These are phyloP conservation scores for Boletus rubescentipes DNA, from an alignment of 768 basidiomycete species.

Conservation along the genomic window DNA sequence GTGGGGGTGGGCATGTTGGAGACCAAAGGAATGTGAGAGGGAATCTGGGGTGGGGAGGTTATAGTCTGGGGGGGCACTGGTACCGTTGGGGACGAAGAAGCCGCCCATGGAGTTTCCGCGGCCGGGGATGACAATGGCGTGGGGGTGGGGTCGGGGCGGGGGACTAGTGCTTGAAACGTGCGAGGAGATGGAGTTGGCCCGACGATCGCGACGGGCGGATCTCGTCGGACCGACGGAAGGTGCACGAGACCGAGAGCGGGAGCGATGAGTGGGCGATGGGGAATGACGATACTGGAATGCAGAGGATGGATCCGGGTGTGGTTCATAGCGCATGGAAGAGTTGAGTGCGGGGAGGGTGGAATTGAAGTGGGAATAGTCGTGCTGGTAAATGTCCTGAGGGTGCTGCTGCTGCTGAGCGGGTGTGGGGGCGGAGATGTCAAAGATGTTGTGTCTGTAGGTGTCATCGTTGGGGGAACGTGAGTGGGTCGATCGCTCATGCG, in stretches of 20 bases:
- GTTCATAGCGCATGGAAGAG: slow-evolving; percentile 51
- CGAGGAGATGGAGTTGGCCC: slow-evolving; percentile 60
- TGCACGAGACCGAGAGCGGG: slow-evolving; percentile 42
- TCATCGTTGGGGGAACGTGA: slow-evolving; percentile 40
- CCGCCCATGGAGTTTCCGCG: slow-evolving; percentile 32
- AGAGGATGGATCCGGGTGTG: slow-evolving; percentile 36
- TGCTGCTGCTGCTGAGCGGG: slow-evolving; percentile 34
- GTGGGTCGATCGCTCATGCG: slow-evolving; percentile 47
- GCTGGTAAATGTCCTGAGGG: slow-evolving; percentile 30
- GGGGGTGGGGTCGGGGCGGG: slow-evolving; percentile 49
- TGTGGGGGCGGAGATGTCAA: slow-evolving; percentile 56
- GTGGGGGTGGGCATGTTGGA: slow-evolving; percentile 35
- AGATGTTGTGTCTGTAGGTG: slow-evolving; percentile 55
- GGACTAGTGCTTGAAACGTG: slow-evolving; percentile 52
- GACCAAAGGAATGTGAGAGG: slow-evolving; percentile 29
- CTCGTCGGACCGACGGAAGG: slow-evolving; percentile 51
- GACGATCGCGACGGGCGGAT: slow-evolving; percentile 47
- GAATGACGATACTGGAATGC: slow-evolving; percentile 26
- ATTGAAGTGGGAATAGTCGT: slow-evolving; percentile 44
- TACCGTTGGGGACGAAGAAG: slow-evolving; percentile 31
- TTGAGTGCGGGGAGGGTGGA: slow-evolving; percentile 51
- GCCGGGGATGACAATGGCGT: slow-evolving; percentile 71
- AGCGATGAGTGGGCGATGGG: slow-evolving; percentile 38
- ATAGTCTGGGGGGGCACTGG: slow-evolving; percentile 35
- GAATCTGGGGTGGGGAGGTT: slow-evolving; percentile 46